Percentiles rank a stretch among this genome's conserved stretches.
Conservation (phyloP, 805 yeast genomes). For the Pichia paraexigua region DNA sequence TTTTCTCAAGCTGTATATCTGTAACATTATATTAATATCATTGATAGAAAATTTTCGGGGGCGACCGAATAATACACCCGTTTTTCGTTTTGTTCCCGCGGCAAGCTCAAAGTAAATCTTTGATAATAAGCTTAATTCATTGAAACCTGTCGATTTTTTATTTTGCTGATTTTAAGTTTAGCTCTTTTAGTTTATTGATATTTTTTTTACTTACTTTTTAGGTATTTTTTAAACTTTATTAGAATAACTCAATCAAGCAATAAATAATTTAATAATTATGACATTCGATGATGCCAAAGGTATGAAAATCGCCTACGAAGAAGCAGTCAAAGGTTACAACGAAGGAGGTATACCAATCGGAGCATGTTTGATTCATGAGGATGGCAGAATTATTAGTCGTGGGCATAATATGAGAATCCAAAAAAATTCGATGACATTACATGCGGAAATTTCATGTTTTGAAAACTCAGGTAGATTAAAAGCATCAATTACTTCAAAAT, state of each 20-base stretch:
- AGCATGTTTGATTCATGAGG: slow-evolving; percentile 62
- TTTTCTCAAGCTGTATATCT: neutral
- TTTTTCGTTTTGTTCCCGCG: neutral
- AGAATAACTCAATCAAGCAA: neutral
- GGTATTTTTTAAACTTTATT: too few species aligned
- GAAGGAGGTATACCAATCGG: slow-evolving; percentile 78
- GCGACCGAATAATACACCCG: neutral
- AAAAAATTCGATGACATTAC: slow-evolving; percentile 73
- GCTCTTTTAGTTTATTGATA: too few species aligned
- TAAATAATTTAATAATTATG: slow-evolving; percentile 23
- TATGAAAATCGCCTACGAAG: slow-evolving; percentile 60
- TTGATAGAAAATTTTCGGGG: neutral
- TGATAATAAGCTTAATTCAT: neutral
- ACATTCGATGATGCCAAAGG: slow-evolving; percentile 59
- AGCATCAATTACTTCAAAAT: slow-evolving; percentile 68
- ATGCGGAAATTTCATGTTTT: slow-evolving; percentile 85
- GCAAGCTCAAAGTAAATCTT: neutral
- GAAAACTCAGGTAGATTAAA: slow-evolving; percentile 88
- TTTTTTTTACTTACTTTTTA: neutral
- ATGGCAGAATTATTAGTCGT: slow-evolving; percentile 73
- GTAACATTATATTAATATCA: neutral
- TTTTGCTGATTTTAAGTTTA: too few species aligned
- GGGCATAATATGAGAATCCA: slow-evolving; percentile 93
- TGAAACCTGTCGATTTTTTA: too few species aligned
- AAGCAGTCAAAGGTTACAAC: slow-evolving; percentile 54